Evolutionary conservation across 768 basidiomycete genomes (phyloP).

Genomic region (Piloderma croceum): DNA sequence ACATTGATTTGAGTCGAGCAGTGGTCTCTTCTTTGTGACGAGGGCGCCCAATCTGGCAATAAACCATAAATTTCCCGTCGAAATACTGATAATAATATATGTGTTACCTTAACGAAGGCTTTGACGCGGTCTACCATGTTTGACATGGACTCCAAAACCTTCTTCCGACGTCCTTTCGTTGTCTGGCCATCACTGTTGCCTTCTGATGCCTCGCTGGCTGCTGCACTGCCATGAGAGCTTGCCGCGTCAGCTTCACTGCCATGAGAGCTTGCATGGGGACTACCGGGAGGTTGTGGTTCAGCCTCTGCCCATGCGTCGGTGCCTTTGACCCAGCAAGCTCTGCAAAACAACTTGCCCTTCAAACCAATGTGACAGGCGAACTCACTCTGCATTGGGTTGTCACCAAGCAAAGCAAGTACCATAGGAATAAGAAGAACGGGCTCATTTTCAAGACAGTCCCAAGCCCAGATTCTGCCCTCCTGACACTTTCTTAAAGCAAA

Average conservation of each 20-base stretch:
- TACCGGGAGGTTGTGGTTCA: constrained; percentile 2
- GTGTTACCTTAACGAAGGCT: constrained; percentile 21
- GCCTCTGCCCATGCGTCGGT: constrained; percentile 10
- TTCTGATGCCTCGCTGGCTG: too few relatives aligned
- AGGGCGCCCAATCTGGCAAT: constrained; percentile 13
- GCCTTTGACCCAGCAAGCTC: constrained; percentile 32
- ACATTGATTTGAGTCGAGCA: constrained; percentile 13
- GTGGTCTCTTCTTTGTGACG: constrained; percentile 14
- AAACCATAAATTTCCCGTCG: too few relatives aligned
- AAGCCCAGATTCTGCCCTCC: constrained; percentile 32
- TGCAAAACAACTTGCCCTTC: constrained; percentile 34
- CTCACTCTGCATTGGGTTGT: constrained; percentile 48
- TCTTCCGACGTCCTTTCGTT: too few relatives aligned
- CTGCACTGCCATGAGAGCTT: not conserved
- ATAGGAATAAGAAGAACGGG: constrained; percentile 22
- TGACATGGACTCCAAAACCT: constrained; percentile 4
- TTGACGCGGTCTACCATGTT: constrained; percentile 17
- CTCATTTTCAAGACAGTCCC: constrained; percentile 27
- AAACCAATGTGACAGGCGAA: constrained; percentile 40
- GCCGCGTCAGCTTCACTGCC: constrained; percentile 2
- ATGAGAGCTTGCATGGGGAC: constrained; percentile 4
- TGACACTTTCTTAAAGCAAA: constrained; percentile 17
- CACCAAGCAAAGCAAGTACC: too few relatives aligned
- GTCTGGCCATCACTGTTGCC: too few relatives aligned
- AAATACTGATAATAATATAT: not conserved